Base-by-base conservation (phyloP, 495 filamentous ascomycete genomes). In the Rusavskia elegans region DNA sequence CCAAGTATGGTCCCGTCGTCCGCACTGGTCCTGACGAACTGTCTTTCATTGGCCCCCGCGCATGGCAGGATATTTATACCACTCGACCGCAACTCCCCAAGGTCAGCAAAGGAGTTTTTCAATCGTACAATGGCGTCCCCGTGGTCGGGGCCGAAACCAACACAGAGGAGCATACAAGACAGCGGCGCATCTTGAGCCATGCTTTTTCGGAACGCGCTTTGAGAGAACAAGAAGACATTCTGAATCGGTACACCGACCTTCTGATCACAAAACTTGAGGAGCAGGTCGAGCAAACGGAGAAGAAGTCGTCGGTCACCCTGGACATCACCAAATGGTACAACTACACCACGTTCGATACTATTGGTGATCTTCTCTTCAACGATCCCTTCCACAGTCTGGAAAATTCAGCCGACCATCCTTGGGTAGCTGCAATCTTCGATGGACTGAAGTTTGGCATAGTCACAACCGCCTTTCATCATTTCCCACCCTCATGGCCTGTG, bases 291-390 rank as follows among this genome's bases (percentile, higher is more conserved):
- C 44, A 23, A 25, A 46, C 44, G 16, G 65, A 64, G 2, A 53
- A 56, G 30, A 44, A 55, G 25, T 50, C 38, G 42, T 48, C 37
- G 8, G 20, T 23, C 7, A 55, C 54, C 6, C 59, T 79, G 1
- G 65, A 76, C 45, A 59, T 82, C 38, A 59, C 60, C 4, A 61
- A 70, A 36, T 81, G 77, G 79, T 76, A 72, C 49, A 80, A 77
- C 48, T 81, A 61, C 55, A 73, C 71, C 1, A 79, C 77, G 16
- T 82, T 82, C 56, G 80, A 82, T 57, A 63, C 81, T 20, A 77
- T 79, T 55, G 78, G 77, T 2, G 76, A 81, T 55, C 63, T 83
- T 30, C 70, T 71, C 14, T 81, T 82, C 64, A 77, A 75, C 0
- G 70, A 81, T 54, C 66, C 69, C 19, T 82, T 84, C 50, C 70